Evolutionary conservation across 1,139 yeast genomes (phyloP).

Genomic region (Scheffersomyces parashehatae): DNA sequence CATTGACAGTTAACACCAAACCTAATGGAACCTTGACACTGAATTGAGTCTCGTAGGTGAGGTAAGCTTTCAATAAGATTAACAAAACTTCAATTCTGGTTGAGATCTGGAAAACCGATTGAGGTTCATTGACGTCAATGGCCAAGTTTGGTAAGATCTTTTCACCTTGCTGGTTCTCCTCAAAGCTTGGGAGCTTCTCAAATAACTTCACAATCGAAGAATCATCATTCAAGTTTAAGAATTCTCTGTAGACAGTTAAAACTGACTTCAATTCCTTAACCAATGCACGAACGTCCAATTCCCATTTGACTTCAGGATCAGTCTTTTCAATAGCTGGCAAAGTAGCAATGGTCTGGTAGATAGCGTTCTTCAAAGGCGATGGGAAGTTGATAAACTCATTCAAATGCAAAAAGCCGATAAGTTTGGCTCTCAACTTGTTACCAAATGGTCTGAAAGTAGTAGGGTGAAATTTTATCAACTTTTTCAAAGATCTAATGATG

Average conservation of each 20-base stretch:
- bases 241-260: conserved; percentile 53
- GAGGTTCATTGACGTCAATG: conserved; percentile 59
- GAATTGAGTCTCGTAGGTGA: conserved; percentile 47
- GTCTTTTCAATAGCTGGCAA: conserved; percentile 58
- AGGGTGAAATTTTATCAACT: conserved; percentile 58
- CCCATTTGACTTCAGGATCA: conserved; percentile 54
- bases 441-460: conserved; percentile 83
- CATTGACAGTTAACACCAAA: conserved; percentile 46
- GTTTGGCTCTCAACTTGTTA: conserved; percentile 53
- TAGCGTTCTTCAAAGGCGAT: conserved; percentile 33
- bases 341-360: conserved; percentile 57
- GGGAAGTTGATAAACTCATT: conserved; percentile 33
- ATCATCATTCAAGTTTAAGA: conserved; percentile 60
- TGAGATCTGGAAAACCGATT: conserved; percentile 51
- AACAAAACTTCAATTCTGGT: conserved; percentile 49
- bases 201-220: conserved; percentile 38
- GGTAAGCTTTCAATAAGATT: conserved; percentile 45
- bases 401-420: conserved; percentile 37
- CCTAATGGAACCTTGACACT: conserved; percentile 62
- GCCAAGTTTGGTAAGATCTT: conserved; percentile 46
- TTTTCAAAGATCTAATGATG: conserved; percentile 50
- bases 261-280: conserved; percentile 53
- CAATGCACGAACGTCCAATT: conserved; percentile 33
- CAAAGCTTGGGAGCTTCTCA: conserved; percentile 30
- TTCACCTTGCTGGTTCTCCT: conserved; percentile 15